These are phyloP conservation scores for Stropharia rugosoannulata DNA, from an alignment of 768 basidiomycete species.

Conservation along the genomic window DNA sequence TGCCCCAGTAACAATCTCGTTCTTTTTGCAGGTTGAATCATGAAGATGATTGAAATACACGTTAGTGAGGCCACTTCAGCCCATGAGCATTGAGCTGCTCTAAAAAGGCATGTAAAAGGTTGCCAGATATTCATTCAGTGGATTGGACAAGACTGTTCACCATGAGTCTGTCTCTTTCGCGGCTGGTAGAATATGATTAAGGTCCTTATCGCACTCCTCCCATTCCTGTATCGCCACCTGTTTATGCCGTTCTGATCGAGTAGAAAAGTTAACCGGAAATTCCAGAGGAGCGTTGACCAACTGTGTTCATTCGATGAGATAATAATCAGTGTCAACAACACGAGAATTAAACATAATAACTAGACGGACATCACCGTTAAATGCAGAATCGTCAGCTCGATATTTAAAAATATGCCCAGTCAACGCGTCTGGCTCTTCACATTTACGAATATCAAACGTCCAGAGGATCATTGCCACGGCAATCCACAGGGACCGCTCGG, in stretches of 20 bases:
- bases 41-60: too few species aligned
- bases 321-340: neutral
- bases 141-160: too few species aligned
- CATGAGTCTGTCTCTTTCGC: neutral
- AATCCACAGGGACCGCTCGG: neutral
- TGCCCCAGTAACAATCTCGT: too few species aligned
- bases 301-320: neutral
- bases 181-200: neutral
- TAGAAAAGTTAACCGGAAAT: neutral
- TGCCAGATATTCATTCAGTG: too few species aligned
- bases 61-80: too few species aligned
- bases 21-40: too few species aligned
- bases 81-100: too few species aligned
- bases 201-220: neutral
- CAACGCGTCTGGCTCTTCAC: neutral
- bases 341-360: neutral
- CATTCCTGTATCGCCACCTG: neutral
- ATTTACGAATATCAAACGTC: neutral
- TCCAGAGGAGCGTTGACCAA: neutral
- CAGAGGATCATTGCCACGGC: neutral
- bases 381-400: neutral
- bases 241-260: neutral
- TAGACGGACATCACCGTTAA: neutral
- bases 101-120: too few species aligned
- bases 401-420: neutral